Evolutionary conservation across 2,329 filamentous ascomycete genomes (phyloP), one percentile per base, ranked within the genome.

Genomic region (Fusarium globosum): DNA sequence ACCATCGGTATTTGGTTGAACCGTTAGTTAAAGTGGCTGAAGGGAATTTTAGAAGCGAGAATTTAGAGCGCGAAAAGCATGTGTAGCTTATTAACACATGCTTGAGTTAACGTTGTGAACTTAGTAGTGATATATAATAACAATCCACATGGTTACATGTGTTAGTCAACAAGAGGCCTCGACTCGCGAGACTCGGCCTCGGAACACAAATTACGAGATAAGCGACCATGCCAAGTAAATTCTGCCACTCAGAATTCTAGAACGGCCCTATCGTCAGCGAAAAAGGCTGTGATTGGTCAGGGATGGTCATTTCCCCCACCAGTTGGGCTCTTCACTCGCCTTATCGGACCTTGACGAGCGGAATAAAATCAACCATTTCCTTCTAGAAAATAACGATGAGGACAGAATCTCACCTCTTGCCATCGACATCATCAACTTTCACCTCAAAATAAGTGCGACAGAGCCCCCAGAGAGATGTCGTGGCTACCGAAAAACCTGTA

Each of bases 211-310:
- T 57, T 60, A 52, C 57, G 71, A 73, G 60, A 69, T 48, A 61
- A 59, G 65, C 55, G 62, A 64, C 16, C 20, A 46, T 33, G 30
- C 52, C 51, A 49, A 48, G 39, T 55, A 58, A 60, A 52, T 36
- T 61, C 46, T 46, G 28, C 35, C 51, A 52, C 61, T 63, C 49
- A 71, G 48, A 61, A 55, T 45, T 73, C 71, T 73, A 73, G 71
- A 73, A 60, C 62, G 61, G 67, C 56, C 58, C 38, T 67, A 41
- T 45, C 33, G 53, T 65, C 68, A 43, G 36, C 26, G 6, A n/a
- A 14, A 21, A 13, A 26, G 33, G 1, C 26, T 48, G 11, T 45
- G 28, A 73, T 73, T 73, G 71, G 71, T 14, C 45, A 36, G 30
- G 18, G 10, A 10, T 20, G 18, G 33, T 35, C 18, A 26, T 28